Percentiles rank a stretch among this genome's conserved stretches.
These are phyloP conservation scores for Jaapia argillacea DNA, from an alignment of 768 basidiomycete species.

Conservation along the genomic window DNA sequence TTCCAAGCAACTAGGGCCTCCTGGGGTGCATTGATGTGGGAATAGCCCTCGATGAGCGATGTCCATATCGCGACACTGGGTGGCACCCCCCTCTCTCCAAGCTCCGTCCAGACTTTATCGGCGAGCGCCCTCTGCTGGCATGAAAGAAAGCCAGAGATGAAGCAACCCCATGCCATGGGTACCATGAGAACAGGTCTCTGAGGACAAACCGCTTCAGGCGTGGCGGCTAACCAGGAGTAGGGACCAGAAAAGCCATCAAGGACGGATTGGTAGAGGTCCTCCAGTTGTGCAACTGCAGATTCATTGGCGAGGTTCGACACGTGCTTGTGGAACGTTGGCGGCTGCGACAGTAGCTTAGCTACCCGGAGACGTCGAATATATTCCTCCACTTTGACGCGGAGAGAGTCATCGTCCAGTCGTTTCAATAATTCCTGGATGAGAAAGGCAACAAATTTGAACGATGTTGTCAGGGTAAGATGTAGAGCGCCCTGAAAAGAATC, in stretches of 20 bases:
- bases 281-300: slow-evolving; percentile 22
- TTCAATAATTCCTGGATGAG: slow-evolving; percentile 30
- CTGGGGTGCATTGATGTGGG: slow-evolving; percentile 34
- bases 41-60: slow-evolving; percentile 56
- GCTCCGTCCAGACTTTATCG: slow-evolving; percentile 59
- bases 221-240: slow-evolving; percentile 43
- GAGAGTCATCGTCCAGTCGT: slow-evolving; percentile 22
- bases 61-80: slow-evolving; percentile 63
- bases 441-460: slow-evolving; percentile 23
- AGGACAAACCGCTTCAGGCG: slow-evolving; percentile 21
- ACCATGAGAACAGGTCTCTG: slow-evolving; percentile 40
- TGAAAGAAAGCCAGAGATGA: slow-evolving; percentile 56
- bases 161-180: slow-evolving; percentile 50
- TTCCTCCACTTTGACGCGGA: slow-evolving; percentile 30
- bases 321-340: slow-evolving; percentile 38
- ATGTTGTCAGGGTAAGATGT: slow-evolving; percentile 27
- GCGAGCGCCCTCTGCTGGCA: slow-evolving; percentile 47
- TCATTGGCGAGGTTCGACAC: slow-evolving; percentile 34
- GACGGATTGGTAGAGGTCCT: slow-evolving; percentile 40
- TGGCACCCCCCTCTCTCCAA: slow-evolving; percentile 33
- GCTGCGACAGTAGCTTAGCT: slow-evolving; percentile 41
- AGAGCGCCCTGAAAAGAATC: slow-evolving; percentile 52
- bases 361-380: slow-evolving; percentile 40
- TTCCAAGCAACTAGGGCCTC: slow-evolving; percentile 55
- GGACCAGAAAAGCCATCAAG: slow-evolving; percentile 39